phyloP scores from a whole-genome alignment of 495 filamentous ascomycete species.

The Daldinia childiae region DNA sequence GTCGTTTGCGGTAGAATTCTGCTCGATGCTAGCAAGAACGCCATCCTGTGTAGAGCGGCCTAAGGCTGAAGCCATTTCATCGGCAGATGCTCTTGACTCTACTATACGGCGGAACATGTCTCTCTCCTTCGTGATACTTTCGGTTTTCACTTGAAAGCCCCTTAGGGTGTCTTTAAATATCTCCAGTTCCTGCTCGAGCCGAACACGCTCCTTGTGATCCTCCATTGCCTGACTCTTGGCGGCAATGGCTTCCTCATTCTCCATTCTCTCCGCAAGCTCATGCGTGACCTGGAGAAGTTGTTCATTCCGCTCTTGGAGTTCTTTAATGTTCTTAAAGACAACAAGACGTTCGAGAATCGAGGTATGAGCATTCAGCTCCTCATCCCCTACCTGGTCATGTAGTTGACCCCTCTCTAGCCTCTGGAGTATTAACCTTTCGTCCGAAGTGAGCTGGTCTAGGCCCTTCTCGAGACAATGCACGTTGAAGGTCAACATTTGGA shows the following conservation, averaged over 20 bases:
- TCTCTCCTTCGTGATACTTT: slow-evolving; percentile 93
- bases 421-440: slow-evolving; percentile 72
- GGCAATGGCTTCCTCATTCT: slow-evolving; percentile 82
- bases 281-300: slow-evolving; percentile 82
- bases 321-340: slow-evolving; percentile 81
- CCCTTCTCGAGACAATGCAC: slow-evolving; percentile 82
- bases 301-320: slow-evolving; percentile 89
- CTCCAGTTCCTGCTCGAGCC: slow-evolving; percentile 71
- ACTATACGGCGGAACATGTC: slow-evolving; percentile 98
- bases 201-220: slow-evolving; percentile 76
- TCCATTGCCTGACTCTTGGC: slow-evolving; percentile 73
- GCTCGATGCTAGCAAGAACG: slow-evolving; percentile 62
- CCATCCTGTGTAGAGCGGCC: slow-evolving; percentile 68
- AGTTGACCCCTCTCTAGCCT: slow-evolving; percentile 73
- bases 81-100: slow-evolving; percentile 68
- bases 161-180: slow-evolving; percentile 74
- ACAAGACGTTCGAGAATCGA: slow-evolving; percentile 86
- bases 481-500: slow-evolving; percentile 88
- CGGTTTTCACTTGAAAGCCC: slow-evolving; percentile 77
- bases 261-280: slow-evolving; percentile 87
- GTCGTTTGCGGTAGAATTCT: slow-evolving; percentile 51
- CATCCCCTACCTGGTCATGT: slow-evolving; percentile 69
- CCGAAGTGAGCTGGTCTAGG: slow-evolving; percentile 71
- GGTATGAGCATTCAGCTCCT: slow-evolving; percentile 78
- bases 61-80: slow-evolving; percentile 70